phyloP scores from a whole-genome alignment of 2,329 filamentous ascomycete species.

The Sclerotinia nivalis region DNA sequence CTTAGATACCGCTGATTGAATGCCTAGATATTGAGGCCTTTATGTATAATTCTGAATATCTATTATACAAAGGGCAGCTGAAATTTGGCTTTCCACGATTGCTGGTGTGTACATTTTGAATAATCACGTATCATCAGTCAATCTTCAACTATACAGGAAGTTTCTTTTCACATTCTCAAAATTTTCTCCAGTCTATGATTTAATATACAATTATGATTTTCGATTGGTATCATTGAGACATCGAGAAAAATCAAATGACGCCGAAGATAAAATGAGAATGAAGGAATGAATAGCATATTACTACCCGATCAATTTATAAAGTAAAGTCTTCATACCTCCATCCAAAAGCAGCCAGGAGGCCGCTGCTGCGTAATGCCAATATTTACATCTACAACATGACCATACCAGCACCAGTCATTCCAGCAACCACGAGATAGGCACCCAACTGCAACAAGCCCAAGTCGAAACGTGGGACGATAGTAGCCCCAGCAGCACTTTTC shows the following conservation, averaged over 20 bases:
- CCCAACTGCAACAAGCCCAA: constrained; percentile 50
- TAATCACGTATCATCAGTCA: background rate
- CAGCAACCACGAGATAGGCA: constrained; percentile 51
- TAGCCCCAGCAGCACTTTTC: constrained; percentile 44
- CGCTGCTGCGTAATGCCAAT: background rate
- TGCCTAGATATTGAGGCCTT: constrained; percentile 8
- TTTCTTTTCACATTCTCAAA: background rate
- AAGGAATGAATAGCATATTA: constrained; percentile 5
- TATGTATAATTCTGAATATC: background rate
- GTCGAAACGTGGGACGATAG: constrained; percentile 49
- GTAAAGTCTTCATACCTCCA: background rate
- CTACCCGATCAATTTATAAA: constrained; percentile 7
- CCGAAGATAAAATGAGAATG: background rate
- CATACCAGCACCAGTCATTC: constrained; percentile 55
- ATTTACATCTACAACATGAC: constrained; percentile 51
- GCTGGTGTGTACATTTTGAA: background rate
- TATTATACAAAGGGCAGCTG: background rate
- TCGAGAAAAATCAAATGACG: constrained; percentile 12
- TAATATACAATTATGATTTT: constrained; percentile 23
- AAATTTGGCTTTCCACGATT: background rate
- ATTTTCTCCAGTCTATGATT: constrained; percentile 13
- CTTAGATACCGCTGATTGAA: constrained; percentile 7
- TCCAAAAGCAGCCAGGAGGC: constrained; percentile 8
- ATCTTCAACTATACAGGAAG: background rate
- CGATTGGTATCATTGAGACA: background rate